These are phyloP conservation scores for Aplosporella prunicola DNA, from an alignment of 2,329 filamentous ascomycete species.

Conservation along the genomic window DNA sequence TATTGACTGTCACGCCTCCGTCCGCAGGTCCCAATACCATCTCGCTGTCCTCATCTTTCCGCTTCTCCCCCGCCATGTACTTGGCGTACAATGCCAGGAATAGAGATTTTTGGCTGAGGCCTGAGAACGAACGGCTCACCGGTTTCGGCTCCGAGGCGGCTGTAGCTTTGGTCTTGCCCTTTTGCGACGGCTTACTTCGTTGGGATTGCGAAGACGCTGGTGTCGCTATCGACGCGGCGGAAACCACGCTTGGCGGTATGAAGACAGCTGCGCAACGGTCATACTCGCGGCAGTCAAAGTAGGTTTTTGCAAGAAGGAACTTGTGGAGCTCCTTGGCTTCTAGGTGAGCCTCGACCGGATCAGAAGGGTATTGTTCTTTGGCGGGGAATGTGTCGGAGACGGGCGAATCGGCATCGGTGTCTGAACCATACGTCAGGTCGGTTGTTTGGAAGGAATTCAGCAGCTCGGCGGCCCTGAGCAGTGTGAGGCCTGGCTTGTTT, in stretches of 20 bases:
- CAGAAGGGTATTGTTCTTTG: constrained; percentile 37
- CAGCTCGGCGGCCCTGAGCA: constrained; percentile 78
- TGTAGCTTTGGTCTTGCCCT: constrained; percentile 48
- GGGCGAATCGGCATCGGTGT: constrained; percentile 50
- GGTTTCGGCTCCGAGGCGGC: constrained; percentile 17
- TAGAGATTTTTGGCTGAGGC: constrained; percentile 77
- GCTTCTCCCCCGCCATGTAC: constrained; percentile 87
- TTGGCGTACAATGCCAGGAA: constrained; percentile 91
- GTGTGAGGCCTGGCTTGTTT: constrained; percentile 9
- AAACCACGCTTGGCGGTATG: constrained; percentile 68
- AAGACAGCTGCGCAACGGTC: constrained; percentile 89
- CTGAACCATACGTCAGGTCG: constrained; percentile 44
- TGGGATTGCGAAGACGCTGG: no score
- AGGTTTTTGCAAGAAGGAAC: constrained; percentile 83
- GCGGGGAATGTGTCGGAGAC: constrained; percentile 47
- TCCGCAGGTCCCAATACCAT: constrained; percentile 95
- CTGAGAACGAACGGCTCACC: constrained; percentile 38
- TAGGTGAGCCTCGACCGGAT: constrained; percentile 62
- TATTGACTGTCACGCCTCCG: constrained; percentile 73
- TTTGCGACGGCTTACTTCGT: constrained; percentile 40
- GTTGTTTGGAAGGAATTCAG: constrained; percentile 64
- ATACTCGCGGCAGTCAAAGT: constrained; percentile 92
- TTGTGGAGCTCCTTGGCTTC: constrained; percentile 72
- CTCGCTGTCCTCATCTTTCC: constrained; percentile 91
- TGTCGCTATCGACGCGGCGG: constrained; percentile 46